Base-by-base conservation (phyloP, 2,329 filamentous ascomycete genomes). In the Westerdykella sp. region DNA sequence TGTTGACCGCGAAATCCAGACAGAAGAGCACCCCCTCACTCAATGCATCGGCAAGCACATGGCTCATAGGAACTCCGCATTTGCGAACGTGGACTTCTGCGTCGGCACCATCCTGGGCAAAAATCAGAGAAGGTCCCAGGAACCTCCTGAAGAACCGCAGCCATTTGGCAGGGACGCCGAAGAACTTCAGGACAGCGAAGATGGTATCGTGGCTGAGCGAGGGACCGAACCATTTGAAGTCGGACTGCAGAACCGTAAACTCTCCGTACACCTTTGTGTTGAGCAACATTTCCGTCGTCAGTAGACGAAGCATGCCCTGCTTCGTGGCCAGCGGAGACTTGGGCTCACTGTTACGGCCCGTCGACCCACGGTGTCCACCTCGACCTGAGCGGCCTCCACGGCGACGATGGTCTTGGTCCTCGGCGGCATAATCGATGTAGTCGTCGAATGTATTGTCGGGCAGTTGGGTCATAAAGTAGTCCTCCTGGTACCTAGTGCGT, bases 1-100 rank as follows among this genome's bases (percentile, higher is more conserved):
- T 73, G 44, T 83, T 84, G 43, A 85, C 73, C 0, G 80, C 72
- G 53, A 79, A 80, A 54, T 85, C 82, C 51, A 85, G 74, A 46
- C 77, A 80, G 54, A 85, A 85, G 0, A 85, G 64, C 0, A 81
- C 66, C 0, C 71, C 64, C 56, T 85, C 83, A 0, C 79, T 76
- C 42, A 84, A 75, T 7, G 78, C 66, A 28, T 80, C 74, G 16
- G 77, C 80, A 1, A 85, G 67, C 0, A 73, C 67, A 53, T 84
- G 78, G 4, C 75, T 76, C 39, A 79, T 75, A 0, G 81, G 81
- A 1, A 80, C 73, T 6, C 81, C 81, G 13, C 78, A 72, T 42
- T 70, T 73, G 9, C 81, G 72, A 6, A 63, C 62, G 5, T 71
- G 73, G 2, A 69, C 51, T 11, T 68, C 46, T 0, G 68, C 69